Base-by-base conservation (phyloP, 306 rosid genomes). In the Cucurbita pepo region DNA sequence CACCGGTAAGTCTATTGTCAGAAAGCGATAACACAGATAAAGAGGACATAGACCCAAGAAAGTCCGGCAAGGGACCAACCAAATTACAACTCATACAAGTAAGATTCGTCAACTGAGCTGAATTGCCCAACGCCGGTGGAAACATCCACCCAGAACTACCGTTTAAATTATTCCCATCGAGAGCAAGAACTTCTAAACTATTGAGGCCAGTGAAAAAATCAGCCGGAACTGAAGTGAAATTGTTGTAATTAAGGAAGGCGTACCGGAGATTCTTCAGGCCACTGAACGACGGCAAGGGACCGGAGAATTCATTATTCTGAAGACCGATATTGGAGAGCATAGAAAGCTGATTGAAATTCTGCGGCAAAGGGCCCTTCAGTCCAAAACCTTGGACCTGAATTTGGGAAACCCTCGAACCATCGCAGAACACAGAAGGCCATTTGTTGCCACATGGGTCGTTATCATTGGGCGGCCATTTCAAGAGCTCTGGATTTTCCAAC, bases 11-110 rank as follows among this genome's bases (percentile, higher is more conserved):
- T 18, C 69, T 71, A 73, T 95, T 95, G 14, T 79, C 78, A 15
- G 97, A 86, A 2, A 95, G 90, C 8, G 75, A 79, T 83, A 95
- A 64, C 52, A 78, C 86, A 5, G 90, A 70, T 1, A 95, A 44
- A 51, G 99, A 91, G 9, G 83, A 74, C 82, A 95, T 40, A 6
- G 74, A 72, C 1, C 91, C 97, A 3, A 95, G 81, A 79, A 95
- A 95, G 0, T 75, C 83, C 4, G 99, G 99, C 57, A 95, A 63
- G 0, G 85, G 80, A n/a, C 99, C 99, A 9, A 21, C 91, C 84
- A 95, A 45, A 64, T 88, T 91, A 77, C 99, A 89, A 0, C 55
- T 54, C 73, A 58, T 73, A 22, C 99, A 95, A 25, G 96, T 82
- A 16, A 95, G 73, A 41, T 83, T 91, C 38, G 80, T 85, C 69